phyloP scores from a whole-genome alignment of 2,329 filamentous ascomycete species.

The Phialophora verrucosa region DNA sequence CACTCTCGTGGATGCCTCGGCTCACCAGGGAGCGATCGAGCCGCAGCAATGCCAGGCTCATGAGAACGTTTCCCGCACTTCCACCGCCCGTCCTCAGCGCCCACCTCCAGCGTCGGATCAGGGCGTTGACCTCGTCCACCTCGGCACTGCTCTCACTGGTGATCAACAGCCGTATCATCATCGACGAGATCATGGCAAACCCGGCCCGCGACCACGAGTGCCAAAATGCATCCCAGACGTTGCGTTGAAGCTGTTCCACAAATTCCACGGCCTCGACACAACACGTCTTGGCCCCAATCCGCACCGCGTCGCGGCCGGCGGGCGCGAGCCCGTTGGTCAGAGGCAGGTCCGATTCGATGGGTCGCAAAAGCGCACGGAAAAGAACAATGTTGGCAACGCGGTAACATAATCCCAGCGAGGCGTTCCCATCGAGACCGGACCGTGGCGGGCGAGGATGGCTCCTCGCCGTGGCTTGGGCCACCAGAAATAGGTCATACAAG shows the following conservation, averaged over 20 bases:
- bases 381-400: constrained; percentile 20
- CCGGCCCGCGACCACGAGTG: constrained; percentile 23
- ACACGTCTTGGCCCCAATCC: constrained; percentile 16
- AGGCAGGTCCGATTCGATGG: constrained; percentile 16
- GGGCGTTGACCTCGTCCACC: constrained; percentile 17
- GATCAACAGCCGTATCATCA: constrained; percentile 22
- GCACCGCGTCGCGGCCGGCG: constrained; percentile 17
- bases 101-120: constrained; percentile 24
- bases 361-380: constrained; percentile 24
- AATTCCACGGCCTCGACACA: constrained; percentile 21
- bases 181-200: constrained; percentile 19
- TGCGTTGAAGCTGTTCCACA: constrained; percentile 12
- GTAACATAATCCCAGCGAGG: constrained; percentile 20
- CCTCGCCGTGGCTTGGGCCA: neutral
- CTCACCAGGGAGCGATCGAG: constrained; percentile 18
- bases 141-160: constrained; percentile 1
- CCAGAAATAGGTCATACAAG: neutral
- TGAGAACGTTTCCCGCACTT: constrained; percentile 21
- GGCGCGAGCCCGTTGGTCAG: neutral
- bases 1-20: constrained; percentile 19
- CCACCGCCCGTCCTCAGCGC: constrained; percentile 18
- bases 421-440: constrained; percentile 15
- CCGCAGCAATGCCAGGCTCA: constrained; percentile 16
- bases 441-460: neutral
- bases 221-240: constrained; percentile 27